Evolutionary conservation across 208 protist genomes (phyloP).

Genomic region (Trypanosomatidae sp.): DNA sequence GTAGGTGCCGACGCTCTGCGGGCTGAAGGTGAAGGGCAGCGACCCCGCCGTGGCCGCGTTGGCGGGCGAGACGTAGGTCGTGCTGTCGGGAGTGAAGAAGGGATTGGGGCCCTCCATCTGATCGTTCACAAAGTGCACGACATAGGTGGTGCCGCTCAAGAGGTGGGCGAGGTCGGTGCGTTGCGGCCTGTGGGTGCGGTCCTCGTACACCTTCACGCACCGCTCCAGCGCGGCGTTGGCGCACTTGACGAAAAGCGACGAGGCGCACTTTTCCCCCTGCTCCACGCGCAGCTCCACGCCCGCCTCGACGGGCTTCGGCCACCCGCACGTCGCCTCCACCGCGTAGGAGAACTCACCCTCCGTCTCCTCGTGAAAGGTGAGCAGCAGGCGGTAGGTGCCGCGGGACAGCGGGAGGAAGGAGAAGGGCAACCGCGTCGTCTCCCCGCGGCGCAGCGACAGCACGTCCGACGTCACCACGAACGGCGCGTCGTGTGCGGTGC

Average conservation of each 20-base stretch:
- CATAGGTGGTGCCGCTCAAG: constrained; percentile 35
- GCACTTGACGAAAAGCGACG: constrained; percentile 49
- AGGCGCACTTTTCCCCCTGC: constrained; percentile 48
- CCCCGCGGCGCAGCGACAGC: constrained; percentile 63
- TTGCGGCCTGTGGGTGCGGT: constrained; percentile 40
- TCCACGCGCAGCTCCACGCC: constrained; percentile 67
- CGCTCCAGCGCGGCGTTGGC: constrained; percentile 69
- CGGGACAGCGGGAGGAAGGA: constrained; percentile 84
- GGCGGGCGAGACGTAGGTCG: constrained; percentile 20
- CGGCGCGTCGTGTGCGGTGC: constrained; percentile 16
- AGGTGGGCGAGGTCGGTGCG: constrained; percentile 21
- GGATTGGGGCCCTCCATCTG: constrained; percentile 75
- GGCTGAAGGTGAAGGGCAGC: constrained; percentile 76
- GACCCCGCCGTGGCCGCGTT: constrained; percentile 8
- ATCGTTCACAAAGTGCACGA: constrained; percentile 68
- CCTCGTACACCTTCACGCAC: constrained; percentile 67
- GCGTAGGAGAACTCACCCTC: constrained; percentile 92
- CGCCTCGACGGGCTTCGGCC: constrained; percentile 55
- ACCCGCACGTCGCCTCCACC: constrained; percentile 58
- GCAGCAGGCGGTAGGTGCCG: constrained; percentile 64
- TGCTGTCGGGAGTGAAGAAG: constrained; percentile 61
- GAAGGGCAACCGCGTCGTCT: constrained; percentile 62
- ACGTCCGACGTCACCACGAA: constrained; percentile 74
- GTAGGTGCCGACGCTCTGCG: constrained; percentile 84
- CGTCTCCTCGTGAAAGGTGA: constrained; percentile 86